Base-by-base conservation (phyloP, 805 yeast species). In the Tetrapisispora pingtungensis region DNA sequence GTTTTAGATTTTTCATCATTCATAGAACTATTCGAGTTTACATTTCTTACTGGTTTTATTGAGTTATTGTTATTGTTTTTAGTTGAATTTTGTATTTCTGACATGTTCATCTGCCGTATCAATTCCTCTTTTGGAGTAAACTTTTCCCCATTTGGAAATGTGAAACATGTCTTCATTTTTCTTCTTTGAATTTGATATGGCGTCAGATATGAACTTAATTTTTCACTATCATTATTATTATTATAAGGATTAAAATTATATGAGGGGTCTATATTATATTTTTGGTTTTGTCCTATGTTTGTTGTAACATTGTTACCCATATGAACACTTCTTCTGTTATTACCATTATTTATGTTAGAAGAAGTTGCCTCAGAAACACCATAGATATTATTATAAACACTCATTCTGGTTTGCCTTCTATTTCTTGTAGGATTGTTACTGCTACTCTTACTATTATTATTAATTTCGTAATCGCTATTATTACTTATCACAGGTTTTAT, bases 131-230 rank as follows among this genome's bases (percentile, higher is more conserved):
- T 56, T 26, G 66, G 65, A 1, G 61, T 62, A 40, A 60, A 62
- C 31, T 43, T 50, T 40, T 62, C 66, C 22, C 66, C 66, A 45
- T 62, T 62, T 1, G 62, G 59, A 34, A 62, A 62, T 40, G 52
- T 53, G 33, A 61, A 62, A 15, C 59, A 45, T 10, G 24, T 47
- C 42, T 49, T 52, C 66, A 61, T 61, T 40, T 54, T 58, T 27
- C 43, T 50, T 42, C 58, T 55, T 46, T 61, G 65, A 36, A 52
- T 36, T 42, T 62, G 65, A 42, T 54, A 56, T n/a, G 62, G 59
- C 4, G 64, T 55, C 33, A 62, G 32, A 18, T 27, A 28, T 4
- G 15, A 10, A 13, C 17, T 37, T 18, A 37, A 18, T 17, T 37
- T n/a, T 13, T 17, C 33, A 27, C 4, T 6, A 28, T 37, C 26